These are phyloP conservation scores for Nannochloropsis granulata DNA, from an alignment of 108 stramenopile genomes.

Conservation along the genomic window DNA sequence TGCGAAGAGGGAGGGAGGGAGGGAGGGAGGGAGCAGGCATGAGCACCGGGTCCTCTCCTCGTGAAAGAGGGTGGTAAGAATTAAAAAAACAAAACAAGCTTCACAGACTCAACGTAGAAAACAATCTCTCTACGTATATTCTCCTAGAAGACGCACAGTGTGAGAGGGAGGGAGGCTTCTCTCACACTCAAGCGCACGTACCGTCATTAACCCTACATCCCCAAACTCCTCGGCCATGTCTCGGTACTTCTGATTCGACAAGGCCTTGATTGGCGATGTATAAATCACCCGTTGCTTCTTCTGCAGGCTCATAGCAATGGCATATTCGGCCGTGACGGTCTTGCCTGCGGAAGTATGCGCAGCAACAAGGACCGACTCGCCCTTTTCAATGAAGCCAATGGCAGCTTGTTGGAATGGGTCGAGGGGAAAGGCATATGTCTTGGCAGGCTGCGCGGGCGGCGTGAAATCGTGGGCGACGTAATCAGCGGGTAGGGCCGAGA, in stretches of 20 bases:
- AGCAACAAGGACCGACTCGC: constrained; percentile 68
- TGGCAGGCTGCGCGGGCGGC: constrained; percentile 53
- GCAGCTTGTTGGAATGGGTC: constrained; percentile 92
- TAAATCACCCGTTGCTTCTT: constrained; percentile 88
- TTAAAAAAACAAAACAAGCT: too few relatives aligned
- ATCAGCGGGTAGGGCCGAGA: background rate
- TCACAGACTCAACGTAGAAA: too few relatives aligned
- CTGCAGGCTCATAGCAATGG: constrained; percentile 83
- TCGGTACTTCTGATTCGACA: constrained; percentile 95
- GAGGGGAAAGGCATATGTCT: constrained; percentile 76
- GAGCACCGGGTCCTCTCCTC: too few relatives aligned
- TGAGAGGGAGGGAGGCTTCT: too few relatives aligned
- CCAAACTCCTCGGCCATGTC: constrained; percentile 60
- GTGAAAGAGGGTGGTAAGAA: too few relatives aligned
- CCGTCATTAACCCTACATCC: constrained; percentile 32
- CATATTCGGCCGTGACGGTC: constrained; percentile 70
- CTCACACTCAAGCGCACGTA: background rate
- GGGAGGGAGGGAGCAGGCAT: background rate
- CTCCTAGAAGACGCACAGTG: too few relatives aligned
- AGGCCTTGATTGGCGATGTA: constrained; percentile 97
- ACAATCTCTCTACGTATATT: too few relatives aligned
- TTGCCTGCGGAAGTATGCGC: constrained; percentile 55
- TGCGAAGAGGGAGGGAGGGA: background rate
- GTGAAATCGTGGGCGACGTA: background rate
- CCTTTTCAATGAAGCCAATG: constrained; percentile 68